Evolutionary conservation across 2,329 filamentous ascomycete genomes (phyloP), one percentile per base, ranked within the genome.

Genomic region (Colletotrichum aenigma): DNA sequence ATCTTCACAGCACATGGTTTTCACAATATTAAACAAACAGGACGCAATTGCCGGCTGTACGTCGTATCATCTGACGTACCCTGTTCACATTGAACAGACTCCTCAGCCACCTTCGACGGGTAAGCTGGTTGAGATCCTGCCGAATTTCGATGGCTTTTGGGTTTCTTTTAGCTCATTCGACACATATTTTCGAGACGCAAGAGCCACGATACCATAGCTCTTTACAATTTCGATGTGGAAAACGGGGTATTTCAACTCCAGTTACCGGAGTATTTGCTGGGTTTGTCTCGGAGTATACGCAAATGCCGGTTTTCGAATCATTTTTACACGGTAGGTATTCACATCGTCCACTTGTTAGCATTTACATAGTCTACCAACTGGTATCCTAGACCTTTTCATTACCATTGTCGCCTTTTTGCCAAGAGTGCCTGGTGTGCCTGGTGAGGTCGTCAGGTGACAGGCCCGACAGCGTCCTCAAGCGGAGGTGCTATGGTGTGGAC

Each of bases 61-160:
- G 3, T 52, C 18, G 16, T 13, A 52, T 52, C 1, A 24, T 24
- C n/a, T 52, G 1, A 52, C n/a, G n/a, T 52, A 21, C n/a, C n/a
- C 6, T 48, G 18, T 1, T 48, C 18, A n/a, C 6, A 48, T 13
- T 13, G 3, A 1, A 48, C n/a, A 48, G n/a, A 21, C 0, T 4
- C 2, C 43, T 48, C 43, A 21, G 3, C 10, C 1, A 4, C n/a
- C n/a, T 21, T 21, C n/a, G 18, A 48, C 43, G 10, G 2, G n/a
- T 48, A 48, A 48, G 43, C 6, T 3, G 18, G 38, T 43, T n/a
- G 38, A 43, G 38, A 43, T 43, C 16, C 36, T 38, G 1, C 36
- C 36, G 36, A 5, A 38, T 38, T 38, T 2, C 36, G 36, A 2
- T 38, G 36, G 9, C 38, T 48, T n/a, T 9, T 12, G 9, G 0